Evolutionary conservation across 306 rosid species (phyloP), one percentile per base, ranked within the genome.

Genomic region (Carpinus fangiana): DNA sequence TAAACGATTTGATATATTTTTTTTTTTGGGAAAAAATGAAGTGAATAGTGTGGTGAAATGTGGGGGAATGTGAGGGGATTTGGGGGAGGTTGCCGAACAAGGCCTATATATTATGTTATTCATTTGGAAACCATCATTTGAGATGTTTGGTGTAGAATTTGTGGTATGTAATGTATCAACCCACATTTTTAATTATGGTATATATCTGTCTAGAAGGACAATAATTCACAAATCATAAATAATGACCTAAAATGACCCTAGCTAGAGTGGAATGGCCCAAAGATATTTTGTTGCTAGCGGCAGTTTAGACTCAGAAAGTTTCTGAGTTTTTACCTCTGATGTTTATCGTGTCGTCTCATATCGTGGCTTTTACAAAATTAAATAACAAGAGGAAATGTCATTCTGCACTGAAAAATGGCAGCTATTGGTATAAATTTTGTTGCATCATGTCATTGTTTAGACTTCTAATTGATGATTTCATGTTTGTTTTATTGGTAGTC

Each of bases 401-500:
- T 59, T 59, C 28, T 41, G 28, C 6, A 3, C 4, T 4, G 8
- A 38, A 41, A 65, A 10, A 5, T 41, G 26, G 52, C 18, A 10
- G 43, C 72, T 67, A 41, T 66, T 0, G 8, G 8, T 26, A 18
- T 41, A 41, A 41, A 9, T 18, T 41, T 38, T 66, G 23, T 17
- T 21, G 21, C 23, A 17, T 18, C 23, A n/a, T 8, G 2, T 41
- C 26, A 23, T 18, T 41, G 51, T 66, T 70, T 72, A 72, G 46
- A 41, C 76, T 82, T 77, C 73, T 77, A 77, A 72, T 71, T 73
- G 61, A 75, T 60, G 76, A 45, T 76, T 60, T 46, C 38, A 31
- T 73, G 8, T 71, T 31, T 61, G 56, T 47, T 66, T 70, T 76
- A 20, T 82, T 61, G 83, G 73, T 86, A 76, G 80, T 83, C 21